Base-by-base conservation (phyloP, 306 rosid species). In the Purshia tridentata region DNA sequence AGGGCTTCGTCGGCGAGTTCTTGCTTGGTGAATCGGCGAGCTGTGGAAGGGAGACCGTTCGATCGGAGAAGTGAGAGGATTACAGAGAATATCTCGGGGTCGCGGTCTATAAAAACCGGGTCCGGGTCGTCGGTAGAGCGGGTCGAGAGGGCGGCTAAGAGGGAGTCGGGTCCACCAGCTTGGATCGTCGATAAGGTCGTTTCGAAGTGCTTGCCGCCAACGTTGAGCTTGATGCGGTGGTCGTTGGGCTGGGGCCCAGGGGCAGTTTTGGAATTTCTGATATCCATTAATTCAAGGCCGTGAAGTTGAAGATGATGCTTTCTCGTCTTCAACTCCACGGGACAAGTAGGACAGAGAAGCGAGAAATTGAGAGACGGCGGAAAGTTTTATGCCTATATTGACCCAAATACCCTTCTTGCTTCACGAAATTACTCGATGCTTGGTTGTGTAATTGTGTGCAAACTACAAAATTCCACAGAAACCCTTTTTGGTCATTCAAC, bases 1-100 rank as follows among this genome's bases (percentile, higher is more conserved):
- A 78, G 67, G 3, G 98, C 98, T 62, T 93, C 98, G 72, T 91
- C 94, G 69, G 88, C 83, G 74, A 93, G 98, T 59, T 93, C 96
- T 41, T 84, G 92, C 23, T 81, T 89, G 60, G 96, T 75, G 83
- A 93, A 93, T 18, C 87, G 82, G 70, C 64, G 81, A 10, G 92
- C 82, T 0, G 90, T 78, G 71, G 92, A 86, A 46, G 97, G 94
- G 9, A 93, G 78, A 12, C 81, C 86, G n/a, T 84, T 77, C 29
- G 96, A 89, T 40, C 96, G 91, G 74, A 93, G 94, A 47, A 91
- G 91, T 0, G 91, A 93, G 59, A 93, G 92, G 44, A 91, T 89
- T 54, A 86, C 91, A 0, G 94, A 86, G 87, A 93, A 91, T 66
- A 93, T 89, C 69, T 91, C 97, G 0, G 96, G 96, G 79, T 93